Evolutionary conservation across 2,329 filamentous ascomycete genomes (phyloP).

Genomic region (Sclerotinia trifoliorum): DNA sequence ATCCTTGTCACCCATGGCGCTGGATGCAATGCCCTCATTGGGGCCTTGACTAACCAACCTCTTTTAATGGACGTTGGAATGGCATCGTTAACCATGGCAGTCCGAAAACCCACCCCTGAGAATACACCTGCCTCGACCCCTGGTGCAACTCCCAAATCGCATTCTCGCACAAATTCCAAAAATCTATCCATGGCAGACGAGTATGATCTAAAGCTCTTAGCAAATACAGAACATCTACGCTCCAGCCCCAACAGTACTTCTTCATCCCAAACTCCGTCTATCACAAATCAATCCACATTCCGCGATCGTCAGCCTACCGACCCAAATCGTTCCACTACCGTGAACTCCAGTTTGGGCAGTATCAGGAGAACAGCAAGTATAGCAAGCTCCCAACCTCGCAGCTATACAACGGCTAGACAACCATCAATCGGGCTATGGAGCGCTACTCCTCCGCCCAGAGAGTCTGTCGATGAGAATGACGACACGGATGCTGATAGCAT

Average conservation of each 20-base stretch:
- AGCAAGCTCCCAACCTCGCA: slow-evolving; percentile 30
- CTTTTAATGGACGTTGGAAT: slow-evolving; percentile 87
- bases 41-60: slow-evolving; percentile 86
- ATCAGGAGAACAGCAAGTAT: slow-evolving; percentile 39
- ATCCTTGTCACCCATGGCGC: slow-evolving; percentile 92
- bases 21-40: slow-evolving; percentile 92
- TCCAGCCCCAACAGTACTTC: slow-evolving; percentile 41
- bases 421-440: slow-evolving; percentile 51
- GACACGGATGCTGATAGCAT: slow-evolving; percentile 40
- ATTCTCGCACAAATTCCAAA: slow-evolving; percentile 42
- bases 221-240: slow-evolving; percentile 71
- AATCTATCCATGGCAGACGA: slow-evolving; percentile 54
- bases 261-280: slow-evolving; percentile 41
- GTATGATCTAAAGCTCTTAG: slow-evolving; percentile 74
- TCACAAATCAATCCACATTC: slow-evolving; percentile 32
- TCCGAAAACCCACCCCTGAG: slow-evolving; percentile 49
- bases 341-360: slow-evolving; percentile 36
- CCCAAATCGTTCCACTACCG: slow-evolving; percentile 21
- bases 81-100: slow-evolving; percentile 87
- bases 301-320: slow-evolving; percentile 32
- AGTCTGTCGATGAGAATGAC: slow-evolving; percentile 49
- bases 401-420: slow-evolving; percentile 32
- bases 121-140: slow-evolving; percentile 30
- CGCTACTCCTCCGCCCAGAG: slow-evolving; percentile 45
- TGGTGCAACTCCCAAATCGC: slow-evolving; percentile 40